phyloP scores from a whole-genome alignment of 2,329 filamentous ascomycete species.

The Colletotrichum sp. region DNA sequence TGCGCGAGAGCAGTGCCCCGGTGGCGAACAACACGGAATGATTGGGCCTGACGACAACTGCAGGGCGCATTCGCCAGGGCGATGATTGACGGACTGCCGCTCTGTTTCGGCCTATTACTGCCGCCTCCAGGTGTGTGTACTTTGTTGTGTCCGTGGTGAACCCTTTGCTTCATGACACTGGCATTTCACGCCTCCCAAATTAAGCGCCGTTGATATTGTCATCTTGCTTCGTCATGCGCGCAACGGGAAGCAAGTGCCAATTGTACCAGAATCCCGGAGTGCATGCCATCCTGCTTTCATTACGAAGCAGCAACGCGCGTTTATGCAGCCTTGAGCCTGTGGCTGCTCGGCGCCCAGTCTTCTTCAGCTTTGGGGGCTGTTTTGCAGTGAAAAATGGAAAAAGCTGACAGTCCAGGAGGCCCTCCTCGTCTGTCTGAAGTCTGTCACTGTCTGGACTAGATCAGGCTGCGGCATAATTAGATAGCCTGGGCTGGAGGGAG shows the following conservation, averaged over 20 bases:
- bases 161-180: background rate
- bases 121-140: background rate
- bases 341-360: background rate
- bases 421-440: background rate
- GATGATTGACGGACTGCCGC: conserved; percentile 13
- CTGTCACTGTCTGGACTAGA: background rate
- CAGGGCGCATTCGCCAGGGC: conserved; percentile 11
- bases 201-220: background rate
- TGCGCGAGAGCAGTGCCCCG: background rate
- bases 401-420: background rate
- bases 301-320: conserved; percentile 7
- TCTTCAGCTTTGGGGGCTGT: conserved; percentile 9
- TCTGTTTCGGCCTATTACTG: background rate
- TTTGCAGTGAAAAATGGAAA: background rate
- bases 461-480: background rate
- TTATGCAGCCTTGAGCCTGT: background rate
- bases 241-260: background rate
- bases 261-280: background rate
- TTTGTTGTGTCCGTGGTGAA: background rate
- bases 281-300: background rate
- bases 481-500: background rate
- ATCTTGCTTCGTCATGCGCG: background rate
- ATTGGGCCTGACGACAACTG: conserved; percentile 1
- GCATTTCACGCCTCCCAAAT: background rate
- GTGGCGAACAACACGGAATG: conserved; percentile 1